A percentile compares a stretch with the other conserved stretches of the same genome.
These are phyloP conservation scores for Trapa bicornis DNA, from an alignment of 345 rosid species.

Conservation along the genomic window DNA sequence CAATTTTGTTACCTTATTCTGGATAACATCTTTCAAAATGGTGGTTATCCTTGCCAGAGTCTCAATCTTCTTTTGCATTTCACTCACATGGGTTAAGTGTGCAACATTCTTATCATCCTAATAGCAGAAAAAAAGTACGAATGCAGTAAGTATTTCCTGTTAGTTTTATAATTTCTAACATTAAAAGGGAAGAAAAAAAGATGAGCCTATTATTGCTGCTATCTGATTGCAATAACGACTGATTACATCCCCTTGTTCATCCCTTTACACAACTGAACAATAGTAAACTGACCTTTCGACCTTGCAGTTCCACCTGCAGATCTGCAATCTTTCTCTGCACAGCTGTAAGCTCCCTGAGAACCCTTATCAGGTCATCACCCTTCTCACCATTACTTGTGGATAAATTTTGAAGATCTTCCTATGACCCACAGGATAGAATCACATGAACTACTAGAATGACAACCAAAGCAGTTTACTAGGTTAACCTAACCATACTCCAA, in stretches of 20 bases:
- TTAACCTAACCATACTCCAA: background rate
- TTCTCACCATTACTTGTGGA: slow-evolving; percentile 44
- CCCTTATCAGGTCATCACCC: slow-evolving; percentile 74
- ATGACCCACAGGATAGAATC: background rate
- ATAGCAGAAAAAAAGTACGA: slow-evolving; percentile 2
- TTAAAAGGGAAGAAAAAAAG: background rate
- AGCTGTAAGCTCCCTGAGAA: slow-evolving; percentile 66
- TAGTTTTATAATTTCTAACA: background rate
- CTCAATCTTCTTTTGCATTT: slow-evolving; percentile 90
- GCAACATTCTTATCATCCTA: slow-evolving; percentile 96
- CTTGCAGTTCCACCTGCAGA: slow-evolving; percentile 94
- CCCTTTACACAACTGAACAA: background rate
- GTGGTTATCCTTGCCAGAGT: slow-evolving; percentile 81
- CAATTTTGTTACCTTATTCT: slow-evolving; percentile 64
- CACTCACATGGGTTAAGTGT: slow-evolving; percentile 87
- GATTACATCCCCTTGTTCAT: background rate
- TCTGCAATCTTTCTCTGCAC: slow-evolving; percentile 92
- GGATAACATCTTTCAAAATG: slow-evolving; percentile 86
- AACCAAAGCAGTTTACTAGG: background rate
- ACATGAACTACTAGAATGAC: background rate
- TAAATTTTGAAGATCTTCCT: slow-evolving; percentile 67
- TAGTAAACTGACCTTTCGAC: slow-evolving; percentile 59
- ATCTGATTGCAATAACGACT: background rate
- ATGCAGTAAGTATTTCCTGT: background rate
- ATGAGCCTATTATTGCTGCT: background rate